A percentile compares a stretch with the other conserved stretches of the same genome.
phyloP scores from a whole-genome alignment of 2,329 filamentous ascomycete genomes.

The Phyllosticta citrichinensis region DNA sequence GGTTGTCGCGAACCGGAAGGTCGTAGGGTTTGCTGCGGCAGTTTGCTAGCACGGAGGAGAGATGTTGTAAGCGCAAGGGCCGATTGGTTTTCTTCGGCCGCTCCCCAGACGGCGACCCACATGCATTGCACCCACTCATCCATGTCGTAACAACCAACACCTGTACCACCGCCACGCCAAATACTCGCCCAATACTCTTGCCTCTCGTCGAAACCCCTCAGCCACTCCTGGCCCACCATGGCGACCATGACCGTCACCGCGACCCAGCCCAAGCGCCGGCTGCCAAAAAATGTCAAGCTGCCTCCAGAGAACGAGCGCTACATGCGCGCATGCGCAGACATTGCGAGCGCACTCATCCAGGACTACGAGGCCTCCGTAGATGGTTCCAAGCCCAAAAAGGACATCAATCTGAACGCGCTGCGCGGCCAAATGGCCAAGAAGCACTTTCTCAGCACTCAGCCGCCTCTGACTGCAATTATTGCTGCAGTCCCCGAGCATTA shows the following conservation, averaged over 20 bases:
- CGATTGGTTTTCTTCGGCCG: conserved; percentile 9
- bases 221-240: conserved; percentile 35
- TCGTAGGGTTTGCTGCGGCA: conserved; percentile 4
- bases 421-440: conserved; percentile 86
- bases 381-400: conserved; percentile 60
- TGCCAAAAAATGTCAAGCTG: conserved; percentile 63
- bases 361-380: conserved; percentile 79
- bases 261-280: conserved; percentile 35
- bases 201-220: neutral
- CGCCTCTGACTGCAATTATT: conserved; percentile 92
- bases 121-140: conserved; percentile 1
- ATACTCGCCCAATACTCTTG: neutral
- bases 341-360: conserved; percentile 86
- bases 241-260: conserved; percentile 54
- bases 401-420: conserved; percentile 86
- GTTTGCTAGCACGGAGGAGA: conserved; percentile 6
- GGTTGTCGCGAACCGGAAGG: neutral
- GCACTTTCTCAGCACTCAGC: conserved; percentile 77
- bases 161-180: neutral
- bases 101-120: conserved; percentile 1
- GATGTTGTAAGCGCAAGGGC: conserved; percentile 10
- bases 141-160: conserved; percentile 6
- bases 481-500: conserved; percentile 98
- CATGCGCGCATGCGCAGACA: conserved; percentile 88
- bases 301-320: conserved; percentile 91